Evolutionary conservation across 2,329 filamentous ascomycete species (phyloP), one percentile per base, ranked within the genome.

Genomic region (Teratosphaeria destructans): DNA sequence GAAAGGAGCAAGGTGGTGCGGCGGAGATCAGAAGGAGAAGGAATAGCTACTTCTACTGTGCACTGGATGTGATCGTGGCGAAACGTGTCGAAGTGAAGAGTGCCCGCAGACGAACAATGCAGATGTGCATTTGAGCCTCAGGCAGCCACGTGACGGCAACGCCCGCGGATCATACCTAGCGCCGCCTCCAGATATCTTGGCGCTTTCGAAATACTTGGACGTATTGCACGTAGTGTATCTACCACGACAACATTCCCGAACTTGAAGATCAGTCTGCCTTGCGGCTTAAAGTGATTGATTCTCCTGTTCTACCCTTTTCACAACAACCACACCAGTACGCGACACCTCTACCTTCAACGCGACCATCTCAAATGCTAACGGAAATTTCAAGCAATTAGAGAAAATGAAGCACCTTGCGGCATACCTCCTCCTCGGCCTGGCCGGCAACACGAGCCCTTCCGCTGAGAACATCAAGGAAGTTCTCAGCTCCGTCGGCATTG

Each of bases 321-420:
- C 60, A 62, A 60, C 57, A 57, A 63, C 34, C 34, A 27, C 55
- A 39, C 66, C 61, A 64, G 65, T 70, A 63, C 58, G 66, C 43
- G 43, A 49, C 43, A 49, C 43, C 43, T 8, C 19, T 49, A 23
- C 43, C 16, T 16, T 53, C 27, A 11, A 32, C 32, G 54, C 35
- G 39, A 39, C 35, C 35, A 6, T 29, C 43, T n/a, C 26, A 52
- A 19, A 23, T 23, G 35, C 27, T 34, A 32, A 29, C 53, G 10
- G 23, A 16, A 54, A 54, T 34, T 54, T 32, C 27, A 61, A 70
- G 65, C 63, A 60, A 63, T 60, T 56, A 58, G 43, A 75, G 78
- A 95, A 87, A 90, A 97, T 99, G 94, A 97, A 99, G 92, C 88
- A 97, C 83, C 88, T 99, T 83, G 94, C 94, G 78, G 93, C 94